Evolutionary conservation across 352 stramenopile species (phyloP), one percentile per base, ranked within the genome.

Genomic region (Phytophthora rubi): DNA sequence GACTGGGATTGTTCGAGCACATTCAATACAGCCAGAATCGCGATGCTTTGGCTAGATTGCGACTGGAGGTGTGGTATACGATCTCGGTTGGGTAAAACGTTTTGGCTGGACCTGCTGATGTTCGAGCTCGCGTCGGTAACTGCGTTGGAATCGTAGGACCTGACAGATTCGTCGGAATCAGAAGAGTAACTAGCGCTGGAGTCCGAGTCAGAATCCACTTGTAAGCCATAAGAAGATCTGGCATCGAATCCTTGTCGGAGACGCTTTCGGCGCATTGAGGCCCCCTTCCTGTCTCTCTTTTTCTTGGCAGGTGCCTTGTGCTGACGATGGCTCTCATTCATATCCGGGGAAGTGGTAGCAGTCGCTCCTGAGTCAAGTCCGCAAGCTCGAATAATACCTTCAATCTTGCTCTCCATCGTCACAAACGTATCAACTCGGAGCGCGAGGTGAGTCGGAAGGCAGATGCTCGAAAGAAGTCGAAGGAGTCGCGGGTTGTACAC

Each of bases 401-500:
- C 68, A 33, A 89, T 74, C 47, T 67, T 79, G 7, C 53, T 75
- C 12, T 71, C 61, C 39, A 87, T 66, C 6, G 44, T 56, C 28
- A 77, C 71, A 45, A 85, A 77, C 4, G 39, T 66, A 1, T 70
- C 56, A 2, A 81, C 54, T 2, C 57, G 51, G 21, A 62, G 66
- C 1, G 56, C 69, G n/a, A 76, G 35, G 9, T 80, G 54, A 30
- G 45, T 58, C n/a, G 79, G 70, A 4, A 89, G 56, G 42, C 71
- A 80, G 32, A 89, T 75, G 37, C 51, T 72, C 23, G 90, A 59
- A 6, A 92, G 65, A 21, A 76, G 62, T 51, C 80, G 83, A 56
- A 94, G 71, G 9, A 93, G 71, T 15, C 76, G 79, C 13, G 69
- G 56, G 32, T 90, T 85, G 60, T 88, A 84, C 13, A 94, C 81